Base-by-base conservation (phyloP, 2,329 filamentous ascomycete species). In the Bipolaris zeicola region DNA sequence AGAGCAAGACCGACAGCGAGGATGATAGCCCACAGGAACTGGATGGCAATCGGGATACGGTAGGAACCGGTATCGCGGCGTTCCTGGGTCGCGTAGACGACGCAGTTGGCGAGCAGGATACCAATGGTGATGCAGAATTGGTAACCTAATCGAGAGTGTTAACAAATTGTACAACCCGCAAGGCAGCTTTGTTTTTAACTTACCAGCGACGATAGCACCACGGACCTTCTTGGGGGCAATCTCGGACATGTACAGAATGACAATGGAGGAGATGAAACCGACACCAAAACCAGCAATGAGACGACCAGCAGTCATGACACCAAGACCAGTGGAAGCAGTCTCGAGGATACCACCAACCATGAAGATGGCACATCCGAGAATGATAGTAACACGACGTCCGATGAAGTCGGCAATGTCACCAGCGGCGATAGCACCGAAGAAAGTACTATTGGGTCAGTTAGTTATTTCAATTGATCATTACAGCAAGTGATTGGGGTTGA, bases 51-150 rank as follows among this genome's bases (percentile, higher is more conserved):
- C 50, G 91, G 90, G 61, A 96, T 92, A 66, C 92, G 89, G 65
- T 76, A 95, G 6, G 87, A 87, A 63, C 85, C 85, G 33, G 85
- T 87, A 76, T 90, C 86, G 10, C 65, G 71, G 66, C 85, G 83
- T 66, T 86, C 69, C 77, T 92, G 77, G 58, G 88, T 90, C 48
- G 78, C 89, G 75, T 95, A 94, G 77, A 89, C 86, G 69, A 96
- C 87, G 70, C 86, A 87, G 8, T 89, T 86, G 41, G 90, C 90
- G 58, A 94, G 77, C 76, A 94, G 79, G 66, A 95, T 81, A 80
- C 91, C 91, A 63, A 93, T 84, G 63, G 90, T 93, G 73, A 93
- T 88, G 77, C 88, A 91, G 82, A 92, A 92, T 76, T 93, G 90
- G 81, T 93, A 93, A 7, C 54, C 54, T 57, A 22, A 22, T 24